Evolutionary conservation across 2,329 filamentous ascomycete genomes (phyloP).

Genomic region (Alternaria gansuensis): DNA sequence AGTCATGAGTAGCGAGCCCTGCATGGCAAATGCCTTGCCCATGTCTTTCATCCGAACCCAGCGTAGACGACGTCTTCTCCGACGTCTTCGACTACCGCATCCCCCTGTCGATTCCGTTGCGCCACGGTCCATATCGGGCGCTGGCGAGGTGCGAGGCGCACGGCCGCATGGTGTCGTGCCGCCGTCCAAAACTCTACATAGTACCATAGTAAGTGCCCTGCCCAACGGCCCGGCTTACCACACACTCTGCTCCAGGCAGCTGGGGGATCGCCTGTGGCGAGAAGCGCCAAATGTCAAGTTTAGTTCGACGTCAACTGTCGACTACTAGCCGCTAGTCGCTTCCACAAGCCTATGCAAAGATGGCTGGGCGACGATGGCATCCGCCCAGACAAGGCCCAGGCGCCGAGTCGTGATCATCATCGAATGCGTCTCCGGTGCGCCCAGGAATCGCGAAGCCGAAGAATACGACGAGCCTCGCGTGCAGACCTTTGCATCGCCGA

Average conservation of each 20-base stretch:
- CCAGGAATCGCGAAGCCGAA: constrained; percentile 13
- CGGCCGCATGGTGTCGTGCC: constrained; percentile 28
- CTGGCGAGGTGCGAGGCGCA: constrained; percentile 1
- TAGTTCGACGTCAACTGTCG: not conserved
- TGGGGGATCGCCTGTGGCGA: not conserved
- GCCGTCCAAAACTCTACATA: not conserved
- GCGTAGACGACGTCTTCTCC: constrained; percentile 28
- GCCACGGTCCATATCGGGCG: constrained; percentile 24
- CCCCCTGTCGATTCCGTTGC: constrained; percentile 27
- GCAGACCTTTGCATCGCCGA: constrained; percentile 11
- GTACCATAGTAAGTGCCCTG: not conserved
- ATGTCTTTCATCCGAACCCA: constrained; percentile 16
- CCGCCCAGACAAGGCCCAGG: constrained; percentile 20
- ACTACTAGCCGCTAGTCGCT: not conserved
- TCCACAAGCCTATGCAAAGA: not conserved
- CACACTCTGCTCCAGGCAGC: constrained; percentile 2
- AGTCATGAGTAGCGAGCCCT: too few species aligned
- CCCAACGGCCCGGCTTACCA: constrained; percentile 17
- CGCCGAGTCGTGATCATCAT: constrained; percentile 13
- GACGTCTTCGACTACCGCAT: constrained; percentile 23
- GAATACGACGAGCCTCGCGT: constrained; percentile 20
- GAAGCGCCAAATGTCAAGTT: not conserved
- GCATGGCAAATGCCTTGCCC: constrained; percentile 77
- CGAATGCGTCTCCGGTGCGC: constrained; percentile 8
- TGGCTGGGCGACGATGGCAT: constrained; percentile 10